Conservation (phyloP, 331 rosid species). For the Malus hybrid region DNA sequence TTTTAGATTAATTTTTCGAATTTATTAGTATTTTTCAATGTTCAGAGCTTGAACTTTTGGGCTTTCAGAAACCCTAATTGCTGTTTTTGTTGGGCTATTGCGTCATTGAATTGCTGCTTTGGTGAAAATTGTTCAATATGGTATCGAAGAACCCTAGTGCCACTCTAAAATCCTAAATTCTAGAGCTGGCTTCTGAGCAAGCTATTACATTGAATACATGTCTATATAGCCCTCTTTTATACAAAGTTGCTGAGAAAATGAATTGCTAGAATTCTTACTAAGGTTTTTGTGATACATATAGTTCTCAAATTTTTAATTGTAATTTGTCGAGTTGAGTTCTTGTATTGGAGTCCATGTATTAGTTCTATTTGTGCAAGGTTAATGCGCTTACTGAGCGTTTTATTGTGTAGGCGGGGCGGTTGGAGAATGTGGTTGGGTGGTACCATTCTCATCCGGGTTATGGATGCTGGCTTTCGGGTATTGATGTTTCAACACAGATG, state of each 20-base stretch:
- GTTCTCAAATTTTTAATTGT: neutral
- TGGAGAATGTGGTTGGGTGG: conserved; percentile 98
- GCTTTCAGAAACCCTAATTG: conserved; percentile 17
- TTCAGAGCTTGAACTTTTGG: neutral
- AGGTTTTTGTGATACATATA: neutral
- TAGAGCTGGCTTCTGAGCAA: no score
- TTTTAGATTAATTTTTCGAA: neutral
- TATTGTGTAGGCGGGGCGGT: conserved; percentile 62
- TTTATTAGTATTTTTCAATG: neutral
- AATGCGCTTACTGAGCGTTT: conserved; percentile 1
- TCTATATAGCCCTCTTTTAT: neutral
- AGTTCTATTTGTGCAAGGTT: neutral
- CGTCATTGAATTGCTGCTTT: neutral
- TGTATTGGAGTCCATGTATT: neutral
- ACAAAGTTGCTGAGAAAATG: no score
- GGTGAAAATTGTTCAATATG: no score
- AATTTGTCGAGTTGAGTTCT: neutral
- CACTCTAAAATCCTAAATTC: no score
- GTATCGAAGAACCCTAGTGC: no score
- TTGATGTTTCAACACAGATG: conserved; percentile 96
- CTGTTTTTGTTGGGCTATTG: neutral
- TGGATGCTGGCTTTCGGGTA: conserved; percentile 99
- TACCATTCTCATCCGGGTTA: conserved; percentile 99
- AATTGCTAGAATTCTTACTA: neutral
- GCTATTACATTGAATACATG: no score